Base-by-base conservation (phyloP, 2,329 filamentous ascomycete species). In the Chaetomium sp. region DNA sequence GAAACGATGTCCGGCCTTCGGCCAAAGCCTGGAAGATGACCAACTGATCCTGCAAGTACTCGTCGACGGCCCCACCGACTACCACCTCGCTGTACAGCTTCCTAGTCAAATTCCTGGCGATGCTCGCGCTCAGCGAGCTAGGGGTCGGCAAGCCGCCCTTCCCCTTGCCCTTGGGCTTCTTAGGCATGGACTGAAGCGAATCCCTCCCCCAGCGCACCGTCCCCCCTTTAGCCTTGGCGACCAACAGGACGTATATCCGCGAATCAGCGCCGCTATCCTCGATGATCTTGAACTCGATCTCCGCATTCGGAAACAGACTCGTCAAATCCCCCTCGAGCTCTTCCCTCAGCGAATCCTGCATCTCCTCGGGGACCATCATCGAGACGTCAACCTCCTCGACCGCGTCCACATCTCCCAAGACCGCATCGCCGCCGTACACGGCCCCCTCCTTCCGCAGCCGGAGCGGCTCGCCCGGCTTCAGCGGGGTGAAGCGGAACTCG, bases 21-120 rank as follows among this genome's bases (percentile, higher is more conserved):
- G 84, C 82, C 10, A 89, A 75, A 4, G 83, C 83, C 73, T 89
- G 86, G 70, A 87, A 87, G 21, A 85, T 77, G 3, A 88, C 76
- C 27, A 89, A 70, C 72, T 89, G 86, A 72, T 88, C 87, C 74
- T 88, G 85, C 16, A 88, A 76, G 70, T 82, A 80, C 68, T 83
- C 78, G 67, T 89, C 86, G 7, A 85, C 81, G 1, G 80, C 77
- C 0, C 83, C 80, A 2, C 79, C 76, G 1, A 75, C 70, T 8
- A 72, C 71, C 0, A 83, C 74, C 68, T 86, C 83, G 2, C 76
- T 72, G 61, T 77, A 76, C 23, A 87, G 74, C 3, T 78, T 77
- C 55, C 73, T 75, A 50, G 80, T 80, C 3, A 87, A 73, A n/a
- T 75, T 77, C 29, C 74, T 72, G 6, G 83, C 78, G 9, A 85